These are phyloP conservation scores for Tranzscheliella williamsii DNA, from an alignment of 1,284 basidiomycete species.

Conservation along the genomic window DNA sequence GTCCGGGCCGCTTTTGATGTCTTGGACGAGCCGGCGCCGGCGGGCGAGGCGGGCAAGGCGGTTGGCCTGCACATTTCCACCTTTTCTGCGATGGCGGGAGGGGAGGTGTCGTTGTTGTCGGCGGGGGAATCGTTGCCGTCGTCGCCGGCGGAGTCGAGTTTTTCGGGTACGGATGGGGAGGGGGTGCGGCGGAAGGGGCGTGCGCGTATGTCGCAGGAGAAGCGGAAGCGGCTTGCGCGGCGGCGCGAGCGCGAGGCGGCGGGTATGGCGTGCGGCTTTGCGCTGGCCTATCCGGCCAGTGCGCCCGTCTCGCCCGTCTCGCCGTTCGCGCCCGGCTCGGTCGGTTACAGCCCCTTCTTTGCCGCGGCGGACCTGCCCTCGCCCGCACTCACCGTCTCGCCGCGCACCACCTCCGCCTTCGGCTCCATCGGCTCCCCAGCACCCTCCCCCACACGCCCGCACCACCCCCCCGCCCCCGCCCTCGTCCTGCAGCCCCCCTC, in stretches of 20 bases:
- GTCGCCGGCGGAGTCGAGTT: slow-evolving; percentile 18
- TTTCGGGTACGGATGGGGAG: slow-evolving; percentile 10
- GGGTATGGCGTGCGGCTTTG: too few relatives aligned
- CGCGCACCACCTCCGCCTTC: not conserved
- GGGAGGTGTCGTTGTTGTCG: too few relatives aligned
- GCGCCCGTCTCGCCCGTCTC: not conserved
- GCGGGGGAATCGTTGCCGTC: too few relatives aligned
- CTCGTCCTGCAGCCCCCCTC: slow-evolving; percentile 31
- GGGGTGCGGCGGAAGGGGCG: slow-evolving; percentile 33
- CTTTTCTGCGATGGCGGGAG: too few relatives aligned
- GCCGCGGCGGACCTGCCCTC: too few relatives aligned
- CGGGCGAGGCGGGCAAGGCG: too few relatives aligned
- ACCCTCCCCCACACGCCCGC: slow-evolving; percentile 1
- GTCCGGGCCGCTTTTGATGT: slow-evolving; percentile 35
- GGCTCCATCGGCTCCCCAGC: slow-evolving; percentile 1
- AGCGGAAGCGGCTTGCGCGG: slow-evolving; percentile 40
- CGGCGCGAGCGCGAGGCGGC: slow-evolving; percentile 41
- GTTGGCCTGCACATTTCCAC: too few relatives aligned
- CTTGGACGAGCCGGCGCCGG: slow-evolving; percentile 16
- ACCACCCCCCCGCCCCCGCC: slow-evolving; percentile 8
- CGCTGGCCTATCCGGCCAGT: too few relatives aligned
- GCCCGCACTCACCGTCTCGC: not conserved
- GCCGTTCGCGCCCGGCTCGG: too few relatives aligned
- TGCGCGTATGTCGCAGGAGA: slow-evolving; percentile 50
- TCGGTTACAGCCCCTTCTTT: not conserved